Evolutionary conservation across 2,329 filamentous ascomycete genomes (phyloP).

Genomic region (Diaporthe batatas): DNA sequence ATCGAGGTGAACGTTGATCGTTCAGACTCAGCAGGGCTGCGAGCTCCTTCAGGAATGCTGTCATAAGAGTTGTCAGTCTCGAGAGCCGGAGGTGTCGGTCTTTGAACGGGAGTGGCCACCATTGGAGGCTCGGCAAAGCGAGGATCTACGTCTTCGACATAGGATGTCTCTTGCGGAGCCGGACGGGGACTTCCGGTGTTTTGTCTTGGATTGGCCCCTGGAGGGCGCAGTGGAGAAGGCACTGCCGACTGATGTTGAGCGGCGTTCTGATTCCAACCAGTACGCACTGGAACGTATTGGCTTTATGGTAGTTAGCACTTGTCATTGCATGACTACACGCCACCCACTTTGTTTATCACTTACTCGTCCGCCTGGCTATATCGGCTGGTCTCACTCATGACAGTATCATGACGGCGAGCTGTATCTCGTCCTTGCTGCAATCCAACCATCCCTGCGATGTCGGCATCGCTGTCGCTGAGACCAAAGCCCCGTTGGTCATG

Average conservation of each 20-base stretch:
- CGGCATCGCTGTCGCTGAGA: conserved; percentile 74
- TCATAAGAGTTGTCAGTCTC: conserved; percentile 49
- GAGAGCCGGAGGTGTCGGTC: conserved; percentile 49
- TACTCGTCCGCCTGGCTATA: conserved; percentile 80
- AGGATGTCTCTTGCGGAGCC: conserved; percentile 45
- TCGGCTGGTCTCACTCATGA: conserved; percentile 76
- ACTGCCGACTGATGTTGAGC: conserved; percentile 59
- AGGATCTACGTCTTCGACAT: conserved; percentile 86
- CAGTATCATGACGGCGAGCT: conserved; percentile 60
- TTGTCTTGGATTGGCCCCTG: conserved; percentile 53
- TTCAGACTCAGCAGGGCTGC: conserved; percentile 83
- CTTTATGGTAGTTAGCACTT: conserved; percentile 45
- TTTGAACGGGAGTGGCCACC: conserved; percentile 48
- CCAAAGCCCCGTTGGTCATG: conserved; percentile 58
- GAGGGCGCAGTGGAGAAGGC: conserved; percentile 41
- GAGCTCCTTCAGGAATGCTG: conserved; percentile 60
- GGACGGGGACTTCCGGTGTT: conserved; percentile 53
- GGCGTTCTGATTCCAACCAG: conserved; percentile 66
- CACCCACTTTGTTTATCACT: conserved; percentile 52
- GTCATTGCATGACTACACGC: neutral
- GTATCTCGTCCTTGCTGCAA: conserved; percentile 50
- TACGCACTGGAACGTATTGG: conserved; percentile 68
- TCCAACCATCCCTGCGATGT: conserved; percentile 79
- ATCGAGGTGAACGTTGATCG: conserved; percentile 90
- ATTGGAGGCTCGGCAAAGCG: conserved; percentile 74